These are phyloP conservation scores for Clarireedia monteithiana DNA, from an alignment of 2,329 filamentous ascomycete species.

Conservation along the genomic window DNA sequence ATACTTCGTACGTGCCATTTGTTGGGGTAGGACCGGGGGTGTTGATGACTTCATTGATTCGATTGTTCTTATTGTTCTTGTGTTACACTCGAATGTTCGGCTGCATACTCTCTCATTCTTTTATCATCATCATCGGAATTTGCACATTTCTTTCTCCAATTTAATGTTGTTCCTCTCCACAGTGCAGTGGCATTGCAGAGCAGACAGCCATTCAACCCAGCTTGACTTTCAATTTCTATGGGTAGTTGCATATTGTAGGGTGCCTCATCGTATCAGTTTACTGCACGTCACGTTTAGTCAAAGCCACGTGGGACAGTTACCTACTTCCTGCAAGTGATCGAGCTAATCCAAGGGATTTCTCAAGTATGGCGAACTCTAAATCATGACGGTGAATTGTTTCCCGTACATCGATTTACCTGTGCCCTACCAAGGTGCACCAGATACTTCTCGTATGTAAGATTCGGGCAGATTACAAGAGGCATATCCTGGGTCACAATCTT, in stretches of 20 bases:
- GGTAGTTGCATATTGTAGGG: background rate
- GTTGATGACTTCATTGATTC: background rate
- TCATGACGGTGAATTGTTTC: background rate
- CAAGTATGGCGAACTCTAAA: background rate
- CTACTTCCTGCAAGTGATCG: conserved; percentile 1
- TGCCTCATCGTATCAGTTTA: background rate
- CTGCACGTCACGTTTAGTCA: conserved; percentile 8
- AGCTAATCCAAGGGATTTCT: background rate
- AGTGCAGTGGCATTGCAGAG: too few species aligned
- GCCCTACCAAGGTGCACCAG: background rate
- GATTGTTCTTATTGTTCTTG: background rate
- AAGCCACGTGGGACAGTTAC: conserved; percentile 4
- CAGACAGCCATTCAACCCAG: background rate
- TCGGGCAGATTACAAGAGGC: too few species aligned
- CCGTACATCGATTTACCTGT: background rate
- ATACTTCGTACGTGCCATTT: too few species aligned
- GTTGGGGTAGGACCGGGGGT: background rate
- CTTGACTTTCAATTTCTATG: background rate
- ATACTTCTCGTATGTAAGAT: too few species aligned
- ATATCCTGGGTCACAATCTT: too few species aligned
- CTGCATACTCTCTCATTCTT: too few species aligned
- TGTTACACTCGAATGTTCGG: background rate
- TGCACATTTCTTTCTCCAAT: too few species aligned
- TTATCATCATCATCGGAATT: too few species aligned
- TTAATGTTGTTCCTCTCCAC: too few species aligned